phyloP scores from a whole-genome alignment of 1,284 basidiomycete species.

The Flammula alnicola region DNA sequence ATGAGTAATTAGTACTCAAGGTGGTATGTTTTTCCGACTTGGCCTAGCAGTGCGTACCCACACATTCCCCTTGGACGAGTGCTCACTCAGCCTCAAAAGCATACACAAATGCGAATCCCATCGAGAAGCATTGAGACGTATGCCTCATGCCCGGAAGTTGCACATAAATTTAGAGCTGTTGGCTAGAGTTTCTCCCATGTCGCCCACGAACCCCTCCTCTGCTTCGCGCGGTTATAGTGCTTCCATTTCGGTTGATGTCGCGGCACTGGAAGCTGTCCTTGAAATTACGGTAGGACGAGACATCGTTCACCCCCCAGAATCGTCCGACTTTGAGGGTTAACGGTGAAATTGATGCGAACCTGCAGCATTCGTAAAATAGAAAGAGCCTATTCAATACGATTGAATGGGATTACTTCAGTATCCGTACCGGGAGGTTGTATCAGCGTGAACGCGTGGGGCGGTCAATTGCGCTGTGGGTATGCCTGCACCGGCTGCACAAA shows the following conservation, averaged over 20 bases:
- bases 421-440: no score
- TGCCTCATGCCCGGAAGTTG: neutral
- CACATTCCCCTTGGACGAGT: neutral
- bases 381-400: no score
- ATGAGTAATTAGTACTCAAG: neutral
- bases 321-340: neutral
- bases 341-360: no score
- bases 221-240: neutral
- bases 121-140: neutral
- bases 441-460: no score
- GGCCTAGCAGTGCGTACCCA: no score
- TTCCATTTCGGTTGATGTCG: constrained; percentile 9
- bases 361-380: no score
- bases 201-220: constrained; percentile 6
- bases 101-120: neutral
- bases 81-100: neutral
- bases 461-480: neutral
- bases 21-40: no score
- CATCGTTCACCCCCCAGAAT: neutral
- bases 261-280: no score
- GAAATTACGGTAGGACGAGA: neutral
- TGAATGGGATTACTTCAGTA: no score
- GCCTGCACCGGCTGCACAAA: neutral
- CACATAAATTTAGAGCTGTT: neutral
- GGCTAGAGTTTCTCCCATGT: constrained; percentile 8